phyloP scores from a whole-genome alignment of 2,329 filamentous ascomycete genomes.

The Ascochyta clinopodiicola region DNA sequence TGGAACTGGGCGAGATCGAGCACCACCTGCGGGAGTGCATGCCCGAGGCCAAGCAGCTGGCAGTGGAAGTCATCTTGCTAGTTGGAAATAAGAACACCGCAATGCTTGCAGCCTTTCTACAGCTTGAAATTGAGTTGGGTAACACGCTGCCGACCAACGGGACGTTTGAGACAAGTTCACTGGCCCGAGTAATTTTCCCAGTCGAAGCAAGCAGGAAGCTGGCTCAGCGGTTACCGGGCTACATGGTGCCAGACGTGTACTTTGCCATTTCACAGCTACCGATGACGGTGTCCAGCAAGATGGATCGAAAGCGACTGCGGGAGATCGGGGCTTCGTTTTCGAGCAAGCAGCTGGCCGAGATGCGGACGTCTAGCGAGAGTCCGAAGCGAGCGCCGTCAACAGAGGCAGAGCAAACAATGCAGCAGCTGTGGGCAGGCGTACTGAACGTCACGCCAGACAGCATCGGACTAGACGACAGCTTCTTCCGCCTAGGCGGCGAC shows the following conservation, averaged over 20 bases:
- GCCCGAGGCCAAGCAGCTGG: not conserved
- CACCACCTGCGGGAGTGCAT: constrained; percentile 8
- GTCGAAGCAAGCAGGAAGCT: not conserved
- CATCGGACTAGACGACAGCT: not conserved
- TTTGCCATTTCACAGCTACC: constrained; percentile 27
- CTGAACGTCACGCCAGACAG: not conserved
- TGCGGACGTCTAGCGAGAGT: not conserved
- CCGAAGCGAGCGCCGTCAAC: not conserved
- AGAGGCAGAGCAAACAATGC: not conserved
- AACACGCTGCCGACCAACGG: too few relatives aligned
- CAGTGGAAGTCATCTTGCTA: not conserved
- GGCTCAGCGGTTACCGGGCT: not conserved
- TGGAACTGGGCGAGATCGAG: too few relatives aligned
- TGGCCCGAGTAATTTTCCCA: not conserved
- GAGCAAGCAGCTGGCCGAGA: not conserved
- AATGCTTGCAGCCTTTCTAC: not conserved
- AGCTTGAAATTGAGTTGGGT: too few relatives aligned
- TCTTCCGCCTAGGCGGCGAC: not conserved
- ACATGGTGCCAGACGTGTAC: constrained; percentile 18
- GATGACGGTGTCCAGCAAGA: constrained; percentile 25
- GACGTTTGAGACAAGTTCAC: too few relatives aligned
- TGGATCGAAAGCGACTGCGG: constrained; percentile 12
- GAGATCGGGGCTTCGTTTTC: not conserved
- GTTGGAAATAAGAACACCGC: not conserved
- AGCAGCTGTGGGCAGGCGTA: not conserved